Evolutionary conservation across 2,329 filamentous ascomycete species (phyloP).

Genomic region (Colletotrichum chrysophilum): DNA sequence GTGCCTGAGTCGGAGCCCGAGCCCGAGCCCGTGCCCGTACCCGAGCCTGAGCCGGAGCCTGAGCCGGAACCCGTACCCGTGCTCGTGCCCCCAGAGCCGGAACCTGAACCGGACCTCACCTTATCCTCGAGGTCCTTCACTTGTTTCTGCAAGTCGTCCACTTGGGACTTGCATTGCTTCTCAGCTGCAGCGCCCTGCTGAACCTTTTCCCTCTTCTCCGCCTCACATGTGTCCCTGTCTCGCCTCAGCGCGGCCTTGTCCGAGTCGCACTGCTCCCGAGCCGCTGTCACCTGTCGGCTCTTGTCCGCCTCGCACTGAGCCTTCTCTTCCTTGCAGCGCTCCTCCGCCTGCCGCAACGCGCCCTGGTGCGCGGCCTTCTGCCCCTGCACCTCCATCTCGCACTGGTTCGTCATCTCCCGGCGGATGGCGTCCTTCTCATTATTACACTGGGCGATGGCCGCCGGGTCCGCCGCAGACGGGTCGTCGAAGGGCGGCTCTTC

Average conservation of each 20-base stretch:
- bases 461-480: rapidly evolving
- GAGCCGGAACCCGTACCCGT: too few relatives aligned
- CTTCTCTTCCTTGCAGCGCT: background rate
- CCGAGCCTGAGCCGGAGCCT: too few relatives aligned
- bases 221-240: rapidly evolving
- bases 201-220: too few relatives aligned
- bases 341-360: background rate
- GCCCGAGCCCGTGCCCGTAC: too few relatives aligned
- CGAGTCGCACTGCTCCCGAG: rapidly evolving
- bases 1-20: too few relatives aligned
- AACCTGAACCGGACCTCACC: too few relatives aligned
- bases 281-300: background rate
- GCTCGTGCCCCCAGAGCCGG: too few relatives aligned
- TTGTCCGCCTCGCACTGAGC: background rate
- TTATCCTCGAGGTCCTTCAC: too few relatives aligned
- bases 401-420: background rate
- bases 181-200: too few relatives aligned
- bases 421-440: background rate
- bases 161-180: rapidly evolving
- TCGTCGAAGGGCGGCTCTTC: background rate
- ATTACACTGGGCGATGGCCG: background rate
- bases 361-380: background rate
- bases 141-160: rapidly evolving
- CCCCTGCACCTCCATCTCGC: background rate
- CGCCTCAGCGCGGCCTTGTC: background rate